Evolutionary conservation across 345 rosid genomes (phyloP), one percentile per base, ranked within the genome.

Genomic region (Rubroshorea leprosula): DNA sequence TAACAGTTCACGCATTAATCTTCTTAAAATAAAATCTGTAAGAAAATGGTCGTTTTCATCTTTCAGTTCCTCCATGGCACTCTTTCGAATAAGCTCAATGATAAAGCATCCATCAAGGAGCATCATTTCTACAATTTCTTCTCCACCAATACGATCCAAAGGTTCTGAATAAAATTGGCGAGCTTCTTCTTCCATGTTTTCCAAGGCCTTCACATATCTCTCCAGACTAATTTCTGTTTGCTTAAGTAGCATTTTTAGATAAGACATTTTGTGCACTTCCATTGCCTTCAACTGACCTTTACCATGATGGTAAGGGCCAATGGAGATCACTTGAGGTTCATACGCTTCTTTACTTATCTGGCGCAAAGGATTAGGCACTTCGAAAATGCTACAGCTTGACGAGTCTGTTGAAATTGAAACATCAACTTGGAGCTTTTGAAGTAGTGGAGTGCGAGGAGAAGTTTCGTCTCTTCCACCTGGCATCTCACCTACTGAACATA

Each of bases 71-170:
- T 1, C 41, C n/a, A 1, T 8, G 5, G 18, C 5, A 5, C 2
- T 25, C 50, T 41, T 50, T 20, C 59, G 49, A 53, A 72, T 45
- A 0, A 65, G 14, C 59, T 67, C 66, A 16, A 56, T 29, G 18
- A 71, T 44, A 22, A 66, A 63, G 55, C 61, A 68, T 1, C 63
- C 70, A 49, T 74, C 78, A 54, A 77, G 65, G 3, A 74, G 58
- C 72, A 71, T 11, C 74, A 74, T 66, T 52, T 62, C 45, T 4
- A 66, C 46, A 23, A 74, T 66, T 2, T 61, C 57, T 14, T 69
- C 62, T 1, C 16, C 0, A 11, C 8, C 2, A 1, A 66, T 17
- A 27, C 12, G 41, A 35, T 20, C 9, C 6, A 64, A 1, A 0
- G 21, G 18, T 17, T 59, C 65, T 15, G 23, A 64, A 23, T 69